A percentile compares a stretch with the other conserved stretches of the same genome.
These are phyloP conservation scores for Yamagishiella unicocca DNA, from an alignment of 139 green algal genomes.

Conservation along the genomic window DNA sequence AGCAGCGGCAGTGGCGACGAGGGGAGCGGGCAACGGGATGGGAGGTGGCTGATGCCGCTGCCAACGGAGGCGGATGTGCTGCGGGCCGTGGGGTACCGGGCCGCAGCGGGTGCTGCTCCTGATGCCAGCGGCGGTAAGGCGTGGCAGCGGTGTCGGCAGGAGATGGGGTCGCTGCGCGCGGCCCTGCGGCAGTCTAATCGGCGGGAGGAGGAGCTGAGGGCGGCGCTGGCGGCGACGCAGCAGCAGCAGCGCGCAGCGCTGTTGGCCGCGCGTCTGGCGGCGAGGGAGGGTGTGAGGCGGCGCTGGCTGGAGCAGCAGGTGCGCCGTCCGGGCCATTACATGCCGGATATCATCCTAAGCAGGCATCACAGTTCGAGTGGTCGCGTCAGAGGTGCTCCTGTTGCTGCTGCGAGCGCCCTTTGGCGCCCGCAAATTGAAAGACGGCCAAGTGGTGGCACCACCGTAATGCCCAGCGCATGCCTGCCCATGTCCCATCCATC, in stretches of 20 bases:
- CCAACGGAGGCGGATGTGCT: background rate
- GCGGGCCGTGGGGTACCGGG: background rate
- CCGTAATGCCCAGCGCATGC: background rate
- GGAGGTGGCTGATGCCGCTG: too few species aligned
- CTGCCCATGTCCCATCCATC: background rate
- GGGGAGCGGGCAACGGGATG: too few species aligned
- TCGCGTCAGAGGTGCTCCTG: too few species aligned
- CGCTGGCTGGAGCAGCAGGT: slow-evolving; percentile 34
- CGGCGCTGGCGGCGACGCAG: slow-evolving; percentile 16
- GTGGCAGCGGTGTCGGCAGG: background rate
- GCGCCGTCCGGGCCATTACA: too few species aligned
- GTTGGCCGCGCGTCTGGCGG: slow-evolving; percentile 24
- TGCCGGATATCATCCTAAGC: too few species aligned
- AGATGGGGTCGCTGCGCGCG: background rate
- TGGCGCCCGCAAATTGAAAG: background rate
- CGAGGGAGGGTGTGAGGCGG: background rate
- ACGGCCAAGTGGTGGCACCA: background rate
- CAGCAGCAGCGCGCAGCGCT: slow-evolving; percentile 13
- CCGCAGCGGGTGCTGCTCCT: background rate
- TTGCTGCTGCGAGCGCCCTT: background rate
- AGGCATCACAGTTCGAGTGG: background rate
- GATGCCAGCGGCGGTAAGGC: background rate
- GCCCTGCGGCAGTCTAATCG: slow-evolving; percentile 7
- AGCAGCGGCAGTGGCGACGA: background rate
- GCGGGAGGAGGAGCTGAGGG: slow-evolving; percentile 17